Percentiles rank a stretch among this genome's conserved stretches.
phyloP scores from a whole-genome alignment of 768 basidiomycete species.

The Xanthoconium stramineum region DNA sequence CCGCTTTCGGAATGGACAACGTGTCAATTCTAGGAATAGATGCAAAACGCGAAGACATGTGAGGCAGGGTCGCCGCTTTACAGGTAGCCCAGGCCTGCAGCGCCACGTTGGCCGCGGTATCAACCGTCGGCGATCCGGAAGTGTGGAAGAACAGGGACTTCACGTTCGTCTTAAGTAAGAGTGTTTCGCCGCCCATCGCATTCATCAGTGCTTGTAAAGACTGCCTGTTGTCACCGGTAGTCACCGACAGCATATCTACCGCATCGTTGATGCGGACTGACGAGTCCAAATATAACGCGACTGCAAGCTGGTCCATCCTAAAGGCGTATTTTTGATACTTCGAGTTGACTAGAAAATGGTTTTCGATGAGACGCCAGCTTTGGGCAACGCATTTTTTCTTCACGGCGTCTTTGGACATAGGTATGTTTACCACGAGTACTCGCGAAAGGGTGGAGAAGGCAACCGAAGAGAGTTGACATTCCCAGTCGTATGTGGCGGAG shows the following conservation, averaged over 20 bases:
- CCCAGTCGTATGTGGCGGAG: constrained; percentile 39
- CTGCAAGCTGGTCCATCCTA: constrained; percentile 43
- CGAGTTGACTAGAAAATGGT: constrained; percentile 31
- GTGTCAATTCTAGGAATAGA: constrained; percentile 22
- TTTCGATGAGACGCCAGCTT: constrained; percentile 27
- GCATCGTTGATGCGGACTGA: constrained; percentile 33
- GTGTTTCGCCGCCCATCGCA: constrained; percentile 37
- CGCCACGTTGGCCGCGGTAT: constrained; percentile 25
- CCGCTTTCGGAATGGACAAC: constrained; percentile 27
- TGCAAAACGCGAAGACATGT: constrained; percentile 17
- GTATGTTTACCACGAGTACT: constrained; percentile 35
- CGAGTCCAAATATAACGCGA: constrained; percentile 40
- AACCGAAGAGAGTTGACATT: constrained; percentile 34
- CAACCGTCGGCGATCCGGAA: constrained; percentile 15
- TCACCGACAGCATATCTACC: constrained; percentile 41
- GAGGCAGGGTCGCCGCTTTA: constrained; percentile 29
- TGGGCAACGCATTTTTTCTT: neutral
- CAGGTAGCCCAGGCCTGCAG: constrained; percentile 46
- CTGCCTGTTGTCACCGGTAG: constrained; percentile 18
- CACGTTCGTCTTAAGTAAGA: constrained; percentile 28
- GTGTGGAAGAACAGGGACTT: constrained; percentile 28
- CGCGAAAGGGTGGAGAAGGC: constrained; percentile 38
- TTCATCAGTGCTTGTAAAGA: constrained; percentile 35
- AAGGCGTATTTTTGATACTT: constrained; percentile 38
- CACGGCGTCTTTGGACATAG: constrained; percentile 1